A percentile compares a stretch with the other conserved stretches of the same genome.
These are phyloP conservation scores for Mycena haematopus DNA, from an alignment of 768 basidiomycete genomes.

Conservation along the genomic window DNA sequence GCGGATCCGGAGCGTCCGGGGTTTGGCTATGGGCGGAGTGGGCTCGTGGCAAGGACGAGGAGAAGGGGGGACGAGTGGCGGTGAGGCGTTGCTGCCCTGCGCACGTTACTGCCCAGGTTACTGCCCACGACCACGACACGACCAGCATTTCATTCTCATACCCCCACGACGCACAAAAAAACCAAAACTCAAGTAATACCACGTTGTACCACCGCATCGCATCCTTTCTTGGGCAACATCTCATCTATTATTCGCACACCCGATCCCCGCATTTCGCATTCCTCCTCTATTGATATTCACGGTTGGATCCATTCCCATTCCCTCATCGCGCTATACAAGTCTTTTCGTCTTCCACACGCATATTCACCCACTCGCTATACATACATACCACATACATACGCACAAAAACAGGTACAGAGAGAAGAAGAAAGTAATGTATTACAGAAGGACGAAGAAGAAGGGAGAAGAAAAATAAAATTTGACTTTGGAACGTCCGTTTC, in stretches of 20 bases:
- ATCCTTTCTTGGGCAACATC: background rate
- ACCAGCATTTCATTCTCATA: too few relatives aligned
- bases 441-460: background rate
- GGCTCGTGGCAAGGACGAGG: slow-evolving; percentile 55
- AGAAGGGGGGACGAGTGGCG: slow-evolving; percentile 7
- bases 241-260: too few relatives aligned
- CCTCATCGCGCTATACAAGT: too few relatives aligned
- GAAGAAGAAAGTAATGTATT: background rate
- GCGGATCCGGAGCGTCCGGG: slow-evolving; percentile 66
- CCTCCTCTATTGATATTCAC: too few relatives aligned
- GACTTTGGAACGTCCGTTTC: background rate
- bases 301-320: too few relatives aligned
- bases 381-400: background rate
- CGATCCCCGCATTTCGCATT: too few relatives aligned
- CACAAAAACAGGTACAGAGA: background rate
- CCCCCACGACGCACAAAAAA: background rate
- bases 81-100: too few relatives aligned
- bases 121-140: too few relatives aligned
- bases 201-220: slow-evolving; percentile 3
- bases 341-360: too few relatives aligned
- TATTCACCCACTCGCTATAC: too few relatives aligned
- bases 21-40: slow-evolving; percentile 69
- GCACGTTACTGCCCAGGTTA: too few relatives aligned
- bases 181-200: slow-evolving; percentile 9
- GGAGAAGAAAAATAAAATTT: background rate